phyloP scores from a whole-genome alignment of 2,329 filamentous ascomycete genomes.

The Phyllosticta citrichinensis region DNA sequence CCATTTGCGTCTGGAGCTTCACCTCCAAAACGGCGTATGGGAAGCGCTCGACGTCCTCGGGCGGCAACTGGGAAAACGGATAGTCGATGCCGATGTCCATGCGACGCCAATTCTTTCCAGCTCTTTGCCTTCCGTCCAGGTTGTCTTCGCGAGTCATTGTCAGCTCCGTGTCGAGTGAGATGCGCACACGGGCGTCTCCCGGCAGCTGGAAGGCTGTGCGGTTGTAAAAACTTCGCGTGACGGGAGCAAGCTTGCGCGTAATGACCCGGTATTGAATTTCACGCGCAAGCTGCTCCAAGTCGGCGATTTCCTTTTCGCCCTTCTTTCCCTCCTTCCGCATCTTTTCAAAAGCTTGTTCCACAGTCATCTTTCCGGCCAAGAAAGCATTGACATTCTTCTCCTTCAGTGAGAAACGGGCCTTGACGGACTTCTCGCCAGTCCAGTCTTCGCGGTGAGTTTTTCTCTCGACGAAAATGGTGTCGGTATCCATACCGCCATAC shows the following conservation, averaged over 20 bases:
- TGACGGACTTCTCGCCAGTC: constrained; percentile 98
- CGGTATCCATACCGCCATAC: constrained; percentile 94
- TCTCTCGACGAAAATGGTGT: constrained; percentile 92
- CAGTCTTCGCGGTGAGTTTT: constrained; percentile 98
- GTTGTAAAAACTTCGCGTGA: constrained; percentile 95
- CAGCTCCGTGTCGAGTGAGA: constrained; percentile 92
- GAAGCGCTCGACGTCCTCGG: constrained; percentile 79
- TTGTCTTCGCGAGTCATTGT: constrained; percentile 96
- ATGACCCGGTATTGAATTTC: constrained; percentile 93
- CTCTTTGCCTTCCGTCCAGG: constrained; percentile 63
- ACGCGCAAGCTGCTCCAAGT: constrained; percentile 78
- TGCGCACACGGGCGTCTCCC: constrained; percentile 88
- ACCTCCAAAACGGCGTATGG: constrained; percentile 95
- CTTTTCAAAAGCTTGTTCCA: constrained; percentile 89
- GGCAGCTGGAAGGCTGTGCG: constrained; percentile 96
- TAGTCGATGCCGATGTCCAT: constrained; percentile 97
- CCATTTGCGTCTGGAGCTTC: constrained; percentile 91
- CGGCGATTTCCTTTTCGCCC: constrained; percentile 77
- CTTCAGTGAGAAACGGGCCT: constrained; percentile 88
- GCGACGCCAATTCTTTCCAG: constrained; percentile 86
- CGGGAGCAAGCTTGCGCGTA: constrained; percentile 75
- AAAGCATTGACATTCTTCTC: constrained; percentile 97
- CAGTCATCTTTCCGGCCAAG: constrained; percentile 72
- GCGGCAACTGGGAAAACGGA: constrained; percentile 80
- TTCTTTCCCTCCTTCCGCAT: constrained; percentile 93